Conservation (phyloP, 164 flowering plant genomes). For the Umbilicus rupestris region DNA sequence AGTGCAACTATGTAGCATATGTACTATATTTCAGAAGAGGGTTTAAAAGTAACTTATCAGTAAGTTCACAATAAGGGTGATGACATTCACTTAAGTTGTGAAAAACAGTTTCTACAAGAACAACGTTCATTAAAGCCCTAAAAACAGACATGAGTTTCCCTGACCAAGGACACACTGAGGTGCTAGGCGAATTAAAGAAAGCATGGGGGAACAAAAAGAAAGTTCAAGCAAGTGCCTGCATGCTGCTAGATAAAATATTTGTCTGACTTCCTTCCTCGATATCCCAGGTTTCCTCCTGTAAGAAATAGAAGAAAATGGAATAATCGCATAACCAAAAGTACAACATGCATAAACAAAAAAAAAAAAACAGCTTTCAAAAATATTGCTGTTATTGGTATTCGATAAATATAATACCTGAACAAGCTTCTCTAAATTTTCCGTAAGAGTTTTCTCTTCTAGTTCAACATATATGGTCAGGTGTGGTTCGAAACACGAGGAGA, state of each 20-base stretch:
- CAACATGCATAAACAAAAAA: background rate
- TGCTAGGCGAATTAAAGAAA: background rate
- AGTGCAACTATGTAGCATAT: too few relatives aligned
- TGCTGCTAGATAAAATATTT: conserved; percentile 86
- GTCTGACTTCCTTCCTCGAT: conserved; percentile 93
- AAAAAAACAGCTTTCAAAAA: background rate
- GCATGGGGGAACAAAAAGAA: background rate
- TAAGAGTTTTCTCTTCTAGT: conserved; percentile 86
- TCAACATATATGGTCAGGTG: conserved; percentile 81
- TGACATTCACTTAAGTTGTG: too few relatives aligned
- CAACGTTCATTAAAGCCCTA: too few relatives aligned
- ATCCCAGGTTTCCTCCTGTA: conserved; percentile 97
- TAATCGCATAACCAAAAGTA: background rate
- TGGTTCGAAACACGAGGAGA: conserved; percentile 96
- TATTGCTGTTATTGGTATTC: background rate
- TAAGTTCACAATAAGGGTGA: too few relatives aligned
- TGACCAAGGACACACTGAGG: background rate
- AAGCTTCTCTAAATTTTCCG: conserved; percentile 91
- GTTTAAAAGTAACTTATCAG: too few relatives aligned
- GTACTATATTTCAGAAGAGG: too few relatives aligned
- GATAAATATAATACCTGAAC: conserved; percentile 61
- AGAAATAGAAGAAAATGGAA: background rate
- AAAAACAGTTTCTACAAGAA: too few relatives aligned
- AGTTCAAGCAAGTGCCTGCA: conserved; percentile 48
- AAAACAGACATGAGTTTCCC: background rate